phyloP scores from a whole-genome alignment of 2,329 filamentous ascomycete species.

The Ceratocystis papillata region DNA sequence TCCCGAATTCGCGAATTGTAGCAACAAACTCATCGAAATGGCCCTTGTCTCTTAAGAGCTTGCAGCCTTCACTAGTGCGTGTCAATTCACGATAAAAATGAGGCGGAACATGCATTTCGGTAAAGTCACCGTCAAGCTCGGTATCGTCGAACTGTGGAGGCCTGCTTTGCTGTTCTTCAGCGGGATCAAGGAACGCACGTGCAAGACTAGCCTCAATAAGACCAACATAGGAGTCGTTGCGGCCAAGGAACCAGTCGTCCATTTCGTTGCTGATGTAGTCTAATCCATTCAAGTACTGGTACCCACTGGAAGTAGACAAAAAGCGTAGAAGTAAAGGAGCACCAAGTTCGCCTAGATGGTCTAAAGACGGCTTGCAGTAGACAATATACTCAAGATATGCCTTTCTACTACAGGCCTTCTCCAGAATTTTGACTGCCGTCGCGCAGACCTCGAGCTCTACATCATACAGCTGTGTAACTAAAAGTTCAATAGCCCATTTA shows the following conservation, averaged over 20 bases:
- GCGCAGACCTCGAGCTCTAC: conserved; percentile 95
- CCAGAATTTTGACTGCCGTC: conserved; percentile 89
- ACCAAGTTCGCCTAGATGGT: conserved; percentile 93
- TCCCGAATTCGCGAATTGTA: conserved; percentile 77
- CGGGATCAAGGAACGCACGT: conserved; percentile 62
- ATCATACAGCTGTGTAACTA: conserved; percentile 98
- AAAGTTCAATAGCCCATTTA: conserved; percentile 88
- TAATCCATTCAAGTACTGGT: conserved; percentile 90
- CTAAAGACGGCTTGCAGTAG: conserved; percentile 84
- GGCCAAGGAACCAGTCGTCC: conserved; percentile 98
- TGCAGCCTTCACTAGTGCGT: conserved; percentile 83
- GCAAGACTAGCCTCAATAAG: conserved; percentile 93
- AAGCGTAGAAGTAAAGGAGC: conserved; percentile 87
- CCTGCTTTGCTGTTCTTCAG: conserved; percentile 47
- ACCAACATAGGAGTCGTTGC: conserved; percentile 91
- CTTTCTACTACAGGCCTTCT: conserved; percentile 92
- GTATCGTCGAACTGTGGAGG: conserved; percentile 50
- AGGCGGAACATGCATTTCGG: conserved; percentile 68
- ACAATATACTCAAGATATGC: conserved; percentile 90
- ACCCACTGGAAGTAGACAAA: conserved; percentile 88
- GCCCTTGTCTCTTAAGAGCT: conserved; percentile 78
- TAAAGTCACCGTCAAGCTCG: conserved; percentile 45
- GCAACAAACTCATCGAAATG: conserved; percentile 90
- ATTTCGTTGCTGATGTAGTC: conserved; percentile 99
- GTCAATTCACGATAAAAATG: conserved; percentile 97